Base-by-base conservation (phyloP, 148 eudicot species). In the Silene conica region DNA sequence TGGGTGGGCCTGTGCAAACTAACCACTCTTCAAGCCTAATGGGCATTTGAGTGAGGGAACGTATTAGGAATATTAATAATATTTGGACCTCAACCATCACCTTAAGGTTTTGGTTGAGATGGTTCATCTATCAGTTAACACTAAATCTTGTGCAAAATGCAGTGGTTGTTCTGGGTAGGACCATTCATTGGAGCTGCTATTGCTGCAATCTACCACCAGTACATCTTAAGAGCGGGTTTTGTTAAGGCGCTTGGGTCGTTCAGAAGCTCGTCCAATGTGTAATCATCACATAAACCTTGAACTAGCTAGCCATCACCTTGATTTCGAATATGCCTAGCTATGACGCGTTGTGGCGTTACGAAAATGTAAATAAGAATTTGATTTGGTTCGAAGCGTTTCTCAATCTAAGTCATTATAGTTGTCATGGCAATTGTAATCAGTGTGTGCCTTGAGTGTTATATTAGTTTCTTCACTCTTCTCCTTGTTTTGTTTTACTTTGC, bases 151-250 rank as follows among this genome's bases (percentile, higher is more conserved):
- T 10, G 43, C 6, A 38, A 38, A 18, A 34, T n/a, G 62, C 86
- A 89, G 93, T 89, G 93, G 93, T 87, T 89, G 23, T 89, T 89
- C 81, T 89, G 90, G 93, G 93, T 89, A 6, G 93, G 93, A 34
- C 93, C 93, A 43, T 83, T 89, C 38, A 84, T 80, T 20, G 93
- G 93, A 70, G 93, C 93, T 10, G 41, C 85, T 64, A 85, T 84
- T 54, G 92, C 92, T 8, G 90, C 93, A 20, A 83, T 83, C 3
- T 89, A 89, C 74, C 93, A 89, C 66, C 93, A 89, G 85, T 89
- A 85, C 75, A 77, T 89, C 61, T 75, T 89, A 83, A 83, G 93
- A 73, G 93, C 93, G 11, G 89, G 86, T 34, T 88, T 87, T 0
- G 73, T 85, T 20, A 89, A 89, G 65, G 93, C 93, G 13, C 74